Evolutionary conservation across 2,329 filamentous ascomycete genomes (phyloP).

Genomic region (Epicoccum nigrum): DNA sequence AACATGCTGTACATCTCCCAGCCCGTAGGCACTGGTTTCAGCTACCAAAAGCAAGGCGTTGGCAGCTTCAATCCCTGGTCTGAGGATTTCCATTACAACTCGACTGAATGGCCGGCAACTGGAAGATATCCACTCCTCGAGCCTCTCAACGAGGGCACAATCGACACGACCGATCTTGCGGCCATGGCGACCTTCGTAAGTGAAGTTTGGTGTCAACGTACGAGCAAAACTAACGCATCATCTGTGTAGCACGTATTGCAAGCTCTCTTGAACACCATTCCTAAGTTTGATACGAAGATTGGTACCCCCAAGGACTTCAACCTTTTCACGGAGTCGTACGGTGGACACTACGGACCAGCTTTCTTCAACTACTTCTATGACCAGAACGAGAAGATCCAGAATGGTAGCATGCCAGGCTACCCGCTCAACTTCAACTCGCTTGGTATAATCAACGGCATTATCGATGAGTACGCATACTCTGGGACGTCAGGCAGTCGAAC

Average conservation of each 20-base stretch:
- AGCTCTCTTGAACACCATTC: slow-evolving; percentile 29
- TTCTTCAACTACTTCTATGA: slow-evolving; percentile 65
- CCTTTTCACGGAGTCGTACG: slow-evolving; percentile 62
- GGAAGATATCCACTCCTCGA: slow-evolving; percentile 55
- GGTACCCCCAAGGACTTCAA: slow-evolving; percentile 52
- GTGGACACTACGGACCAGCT: slow-evolving; percentile 58
- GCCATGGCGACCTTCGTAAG: slow-evolving; percentile 50
- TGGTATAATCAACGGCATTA: slow-evolving; percentile 58
- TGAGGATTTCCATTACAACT: slow-evolving; percentile 55
- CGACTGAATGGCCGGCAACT: slow-evolving; percentile 47
- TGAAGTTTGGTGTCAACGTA: slow-evolving; percentile 16
- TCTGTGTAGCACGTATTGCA: slow-evolving; percentile 30
- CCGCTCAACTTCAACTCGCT: slow-evolving; percentile 61
- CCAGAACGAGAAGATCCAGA: slow-evolving; percentile 61
- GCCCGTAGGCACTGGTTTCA: slow-evolving; percentile 64
- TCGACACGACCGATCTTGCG: slow-evolving; percentile 63
- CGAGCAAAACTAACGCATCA: neutral
- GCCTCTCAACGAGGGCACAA: slow-evolving; percentile 54
- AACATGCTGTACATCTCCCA: slow-evolving; percentile 69
- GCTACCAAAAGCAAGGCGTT: slow-evolving; percentile 41
- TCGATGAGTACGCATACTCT: slow-evolving; percentile 39
- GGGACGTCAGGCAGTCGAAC: neutral
- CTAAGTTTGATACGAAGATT: slow-evolving; percentile 31
- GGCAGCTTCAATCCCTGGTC: slow-evolving; percentile 45
- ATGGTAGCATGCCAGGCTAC: slow-evolving; percentile 56